Evolutionary conservation across 2,329 filamentous ascomycete genomes (phyloP), one percentile per base, ranked within the genome.

Genomic region (Cladorrhinum sp.): DNA sequence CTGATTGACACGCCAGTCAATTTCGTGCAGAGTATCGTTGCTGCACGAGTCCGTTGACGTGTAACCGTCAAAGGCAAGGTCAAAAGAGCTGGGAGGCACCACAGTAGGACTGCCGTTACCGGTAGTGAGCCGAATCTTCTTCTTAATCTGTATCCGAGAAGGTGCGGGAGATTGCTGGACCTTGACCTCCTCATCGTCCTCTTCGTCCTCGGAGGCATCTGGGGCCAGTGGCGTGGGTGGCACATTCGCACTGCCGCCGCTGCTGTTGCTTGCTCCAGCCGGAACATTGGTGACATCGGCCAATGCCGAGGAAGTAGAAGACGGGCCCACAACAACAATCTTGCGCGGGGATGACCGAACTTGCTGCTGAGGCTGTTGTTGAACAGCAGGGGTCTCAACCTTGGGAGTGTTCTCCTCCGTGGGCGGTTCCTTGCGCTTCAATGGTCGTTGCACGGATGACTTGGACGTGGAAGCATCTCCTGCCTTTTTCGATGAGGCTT

Each of bases 1-100:
- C 64, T 83, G 79, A 50, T 78, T 73, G 12, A 85, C 67, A 16
- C 80, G 78, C 74, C 79, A 85, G 68, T 85, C 82, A 9, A 76
- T 73, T 12, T 73, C 70, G 23, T 73, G 74, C 7, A 85, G 74
- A 10, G 68, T 66, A 2, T 80, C 80, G 1, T 74, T 73, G 25
- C 77, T 80, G 64, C 76, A 77, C 2, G 81, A 82, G 67, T 85
- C 83, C 0, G 72, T 75, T 27, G 83, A 81, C 1, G 80, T 84
- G 67, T 77, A 80, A n/a, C 78, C 77, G 5, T 75, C 74, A 50
- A 73, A 74, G 0, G 76, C 71, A n/a, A 81, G 72, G 32, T 74
- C 69, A 1, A 41, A 10, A 16, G 36, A 23, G 27, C 41, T 58
- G 18, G 48, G 24, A 10, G 49, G 29, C 27, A 48, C 45, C 10